A percentile compares a stretch with the other conserved stretches of the same genome.
phyloP scores from a whole-genome alignment of 1,284 basidiomycete genomes.

The Trametes sp. region DNA sequence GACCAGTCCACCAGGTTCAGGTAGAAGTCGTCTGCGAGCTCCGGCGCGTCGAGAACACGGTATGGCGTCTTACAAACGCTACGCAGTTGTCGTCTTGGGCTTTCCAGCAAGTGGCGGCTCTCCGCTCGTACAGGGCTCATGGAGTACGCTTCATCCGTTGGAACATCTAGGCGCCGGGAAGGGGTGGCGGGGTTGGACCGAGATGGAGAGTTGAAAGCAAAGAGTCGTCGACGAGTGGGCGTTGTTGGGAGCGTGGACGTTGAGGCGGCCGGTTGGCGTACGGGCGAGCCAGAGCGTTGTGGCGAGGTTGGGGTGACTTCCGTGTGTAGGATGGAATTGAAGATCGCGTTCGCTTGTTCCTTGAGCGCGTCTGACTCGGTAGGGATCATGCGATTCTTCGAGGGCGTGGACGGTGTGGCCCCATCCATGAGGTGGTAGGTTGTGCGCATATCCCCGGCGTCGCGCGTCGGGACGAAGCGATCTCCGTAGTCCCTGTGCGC shows the following conservation, averaged over 20 bases:
- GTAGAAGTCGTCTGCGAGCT: conserved; percentile 98
- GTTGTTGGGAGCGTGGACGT: conserved; percentile 60
- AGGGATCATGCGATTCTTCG: conserved; percentile 75
- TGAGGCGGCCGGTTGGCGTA: conserved; percentile 50
- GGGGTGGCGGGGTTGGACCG: conserved; percentile 64
- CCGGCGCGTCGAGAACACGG: conserved; percentile 96
- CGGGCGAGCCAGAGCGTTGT: conserved; percentile 64
- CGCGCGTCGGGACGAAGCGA: conserved; percentile 77
- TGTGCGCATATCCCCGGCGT: conserved; percentile 76
- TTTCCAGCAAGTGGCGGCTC: conserved; percentile 85
- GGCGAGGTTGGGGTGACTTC: conserved; percentile 79
- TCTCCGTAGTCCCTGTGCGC: conserved; percentile 73
- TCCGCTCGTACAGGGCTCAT: conserved; percentile 90
- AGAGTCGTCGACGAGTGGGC: conserved; percentile 71
- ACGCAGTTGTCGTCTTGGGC: conserved; percentile 82
- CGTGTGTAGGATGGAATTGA: conserved; percentile 74
- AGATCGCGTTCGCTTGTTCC: conserved; percentile 83
- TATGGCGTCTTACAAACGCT: conserved; percentile 95
- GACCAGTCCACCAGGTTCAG: conserved; percentile 99
- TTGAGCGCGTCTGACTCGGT: conserved; percentile 81
- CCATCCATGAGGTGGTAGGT: conserved; percentile 81
- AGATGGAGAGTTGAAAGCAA: conserved; percentile 72
- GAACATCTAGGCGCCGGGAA: conserved; percentile 71
- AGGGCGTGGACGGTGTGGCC: conserved; percentile 68
- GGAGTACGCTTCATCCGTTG: conserved; percentile 88